Base-by-base conservation (phyloP, 352 stramenopile genomes). In the Phytophthora sp. region DNA sequence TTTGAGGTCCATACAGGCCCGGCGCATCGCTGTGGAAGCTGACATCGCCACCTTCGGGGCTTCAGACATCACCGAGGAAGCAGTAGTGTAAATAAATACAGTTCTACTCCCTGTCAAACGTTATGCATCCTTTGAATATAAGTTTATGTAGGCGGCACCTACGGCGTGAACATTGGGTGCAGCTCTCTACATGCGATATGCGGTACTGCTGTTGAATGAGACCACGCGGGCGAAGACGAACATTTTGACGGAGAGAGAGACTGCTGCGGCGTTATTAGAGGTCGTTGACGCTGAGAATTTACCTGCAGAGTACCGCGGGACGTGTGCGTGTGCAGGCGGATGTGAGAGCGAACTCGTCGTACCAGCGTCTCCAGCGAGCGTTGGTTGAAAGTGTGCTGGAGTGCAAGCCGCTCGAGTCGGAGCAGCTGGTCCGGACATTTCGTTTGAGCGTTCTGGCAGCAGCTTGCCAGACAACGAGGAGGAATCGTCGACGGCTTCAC, bases 151-250 rank as follows among this genome's bases (percentile, higher is more conserved):
- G n/a, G n/a, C n/a, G n/a, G n/a, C n/a, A n/a, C n/a, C n/a, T n/a
- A n/a, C n/a, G n/a, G n/a, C n/a, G n/a, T n/a, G n/a, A n/a, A n/a
- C n/a, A n/a, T n/a, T n/a, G n/a, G n/a, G n/a, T n/a, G n/a, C n/a
- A n/a, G n/a, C n/a, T n/a, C n/a, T n/a, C n/a, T n/a, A n/a, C n/a
- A n/a, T n/a, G n/a, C n/a, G n/a, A n/a, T n/a, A n/a, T n/a, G n/a
- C n/a, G n/a, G n/a, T n/a, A n/a, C n/a, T n/a, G n/a, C n/a, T 33
- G 29, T 33, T 97, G 55, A 93, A 96, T 53, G 87, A 96, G 47
- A 84, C 90, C 11, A 97, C 91, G 2, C 84, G 88, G 0, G 82
- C 77, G 13, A 98, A 98, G 72, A 94, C 93, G 4, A 91, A 84
- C 55, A 96, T 97, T 51, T 42, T 97, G 35, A 86, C 69, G 11